phyloP scores from a whole-genome alignment of 805 yeast species.

The Brettanomyces custersianus region DNA sequence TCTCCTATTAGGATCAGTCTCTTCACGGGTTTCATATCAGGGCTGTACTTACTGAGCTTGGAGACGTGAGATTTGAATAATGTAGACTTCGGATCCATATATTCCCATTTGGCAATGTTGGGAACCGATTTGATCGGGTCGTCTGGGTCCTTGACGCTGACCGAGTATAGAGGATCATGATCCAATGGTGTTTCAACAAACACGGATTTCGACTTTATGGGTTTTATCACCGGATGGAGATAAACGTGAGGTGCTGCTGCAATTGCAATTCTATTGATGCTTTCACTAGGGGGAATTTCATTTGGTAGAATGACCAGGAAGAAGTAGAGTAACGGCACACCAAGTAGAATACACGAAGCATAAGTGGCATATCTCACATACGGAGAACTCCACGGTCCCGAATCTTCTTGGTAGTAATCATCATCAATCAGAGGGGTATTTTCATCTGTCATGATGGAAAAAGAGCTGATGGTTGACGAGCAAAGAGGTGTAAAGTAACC shows the following conservation, averaged over 20 bases:
- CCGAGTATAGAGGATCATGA: background rate
- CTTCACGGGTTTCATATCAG: conserved; percentile 15
- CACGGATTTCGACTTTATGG: conserved; percentile 10
- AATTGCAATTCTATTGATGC: conserved; percentile 17
- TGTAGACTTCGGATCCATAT: conserved; percentile 9
- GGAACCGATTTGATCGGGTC: conserved; percentile 22
- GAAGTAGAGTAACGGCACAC: conserved; percentile 18
- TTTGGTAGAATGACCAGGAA: conserved; percentile 23
- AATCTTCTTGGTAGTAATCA: conserved; percentile 9
- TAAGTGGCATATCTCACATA: conserved; percentile 7
- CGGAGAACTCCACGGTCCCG: conserved; percentile 7
- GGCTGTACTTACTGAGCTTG: conserved; percentile 6
- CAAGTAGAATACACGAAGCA: conserved; percentile 7
- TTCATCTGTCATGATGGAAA: background rate
- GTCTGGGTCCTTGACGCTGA: conserved; percentile 11
- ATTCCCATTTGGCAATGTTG: conserved; percentile 13
- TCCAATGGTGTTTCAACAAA: conserved; percentile 12
- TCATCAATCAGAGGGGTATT: background rate
- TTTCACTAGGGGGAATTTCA: conserved; percentile 24
- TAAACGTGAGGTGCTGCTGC: conserved; percentile 16
- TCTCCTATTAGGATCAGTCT: conserved; percentile 75
- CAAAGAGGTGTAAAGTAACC: too few relatives aligned
- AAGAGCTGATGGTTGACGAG: too few relatives aligned
- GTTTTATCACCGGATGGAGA: conserved; percentile 23
- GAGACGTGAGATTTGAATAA: conserved; percentile 16